Percentiles rank a stretch among this genome's conserved stretches.
Evolutionary conservation across 108 stramenopile species (phyloP).

Genomic region (Nitzschia sp.): DNA sequence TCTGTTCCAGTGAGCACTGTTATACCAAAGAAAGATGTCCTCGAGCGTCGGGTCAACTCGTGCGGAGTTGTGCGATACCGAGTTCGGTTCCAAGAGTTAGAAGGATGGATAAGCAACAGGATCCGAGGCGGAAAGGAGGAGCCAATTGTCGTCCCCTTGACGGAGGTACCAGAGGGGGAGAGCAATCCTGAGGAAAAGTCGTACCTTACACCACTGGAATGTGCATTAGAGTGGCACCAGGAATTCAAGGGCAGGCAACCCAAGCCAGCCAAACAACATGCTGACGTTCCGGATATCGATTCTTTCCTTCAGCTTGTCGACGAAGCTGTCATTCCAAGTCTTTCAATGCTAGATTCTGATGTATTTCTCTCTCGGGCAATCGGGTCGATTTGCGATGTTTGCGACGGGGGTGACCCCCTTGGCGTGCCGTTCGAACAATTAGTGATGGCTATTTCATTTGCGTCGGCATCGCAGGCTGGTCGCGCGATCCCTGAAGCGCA

Average conservation of each 20-base stretch:
- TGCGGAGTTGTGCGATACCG: slow-evolving; percentile 88
- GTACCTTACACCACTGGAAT: slow-evolving; percentile 58
- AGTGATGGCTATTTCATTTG: slow-evolving; percentile 54
- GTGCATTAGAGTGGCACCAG: slow-evolving; percentile 65
- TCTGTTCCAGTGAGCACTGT: slow-evolving; percentile 66
- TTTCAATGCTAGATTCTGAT: slow-evolving; percentile 59
- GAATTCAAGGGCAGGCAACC: slow-evolving; percentile 23
- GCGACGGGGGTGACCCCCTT: slow-evolving; percentile 51
- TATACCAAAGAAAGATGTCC: slow-evolving; percentile 58
- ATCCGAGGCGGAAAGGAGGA: slow-evolving; percentile 92
- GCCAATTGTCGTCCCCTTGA: slow-evolving; percentile 63
- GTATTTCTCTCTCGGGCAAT: slow-evolving; percentile 46
- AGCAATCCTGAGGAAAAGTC: slow-evolving; percentile 20
- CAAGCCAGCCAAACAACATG: background rate
- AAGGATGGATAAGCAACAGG: slow-evolving; percentile 88
- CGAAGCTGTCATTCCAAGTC: slow-evolving; percentile 42
- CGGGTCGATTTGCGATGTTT: slow-evolving; percentile 55
- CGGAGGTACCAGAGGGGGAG: slow-evolving; percentile 23
- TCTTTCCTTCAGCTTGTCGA: slow-evolving; percentile 48
- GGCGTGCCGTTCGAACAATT: slow-evolving; percentile 54
- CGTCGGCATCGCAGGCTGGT: slow-evolving; percentile 26
- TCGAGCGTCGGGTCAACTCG: slow-evolving; percentile 86
- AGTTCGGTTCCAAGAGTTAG: slow-evolving; percentile 55
- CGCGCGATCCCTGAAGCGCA: background rate
- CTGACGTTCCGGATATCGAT: slow-evolving; percentile 30